Percentiles rank a stretch among this genome's conserved stretches.
Evolutionary conservation across 192 early-diverging fungal species (phyloP).

Genomic region (Chytriomyces hyalinus): DNA sequence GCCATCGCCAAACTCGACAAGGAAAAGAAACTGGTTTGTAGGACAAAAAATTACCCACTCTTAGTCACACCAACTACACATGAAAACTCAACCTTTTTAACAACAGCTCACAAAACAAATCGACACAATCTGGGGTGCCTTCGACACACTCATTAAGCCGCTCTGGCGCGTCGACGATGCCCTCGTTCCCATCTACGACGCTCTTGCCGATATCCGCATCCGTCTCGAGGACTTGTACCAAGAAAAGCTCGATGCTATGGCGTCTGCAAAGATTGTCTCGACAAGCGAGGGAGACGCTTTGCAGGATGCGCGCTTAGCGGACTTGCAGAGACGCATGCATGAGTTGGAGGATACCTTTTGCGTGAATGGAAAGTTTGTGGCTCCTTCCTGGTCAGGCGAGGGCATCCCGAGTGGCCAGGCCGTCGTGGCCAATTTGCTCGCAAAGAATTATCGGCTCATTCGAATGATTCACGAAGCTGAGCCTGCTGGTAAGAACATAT

Average conservation of each 20-base stretch:
- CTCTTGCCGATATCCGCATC: slow-evolving; percentile 33
- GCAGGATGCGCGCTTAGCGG: background rate
- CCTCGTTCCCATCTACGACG: slow-evolving; percentile 43
- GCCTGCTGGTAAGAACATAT: slow-evolving; percentile 23
- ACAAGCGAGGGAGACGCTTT: slow-evolving; percentile 4
- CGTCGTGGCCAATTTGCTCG: slow-evolving; percentile 35
- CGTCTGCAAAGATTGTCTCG: background rate
- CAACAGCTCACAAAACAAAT: slow-evolving; percentile 36
- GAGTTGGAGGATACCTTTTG: slow-evolving; percentile 31
- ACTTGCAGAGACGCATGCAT: slow-evolving; percentile 38
- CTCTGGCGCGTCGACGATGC: slow-evolving; percentile 46
- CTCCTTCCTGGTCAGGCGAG: slow-evolving; percentile 16
- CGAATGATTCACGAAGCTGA: slow-evolving; percentile 34
- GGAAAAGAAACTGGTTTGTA: slow-evolving; percentile 20
- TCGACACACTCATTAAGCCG: slow-evolving; percentile 41
- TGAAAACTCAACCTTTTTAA: background rate
- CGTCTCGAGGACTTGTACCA: slow-evolving; percentile 34
- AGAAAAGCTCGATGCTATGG: slow-evolving; percentile 12
- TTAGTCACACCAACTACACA: background rate
- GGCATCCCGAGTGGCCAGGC: slow-evolving; percentile 38
- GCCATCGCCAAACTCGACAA: slow-evolving; percentile 54
- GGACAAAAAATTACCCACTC: background rate
- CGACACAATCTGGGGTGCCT: slow-evolving; percentile 40
- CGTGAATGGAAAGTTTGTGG: slow-evolving; percentile 44
- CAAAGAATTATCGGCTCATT: slow-evolving; percentile 35